Conservation (phyloP, 83 land plant species). For the Larix sibirica region DNA sequence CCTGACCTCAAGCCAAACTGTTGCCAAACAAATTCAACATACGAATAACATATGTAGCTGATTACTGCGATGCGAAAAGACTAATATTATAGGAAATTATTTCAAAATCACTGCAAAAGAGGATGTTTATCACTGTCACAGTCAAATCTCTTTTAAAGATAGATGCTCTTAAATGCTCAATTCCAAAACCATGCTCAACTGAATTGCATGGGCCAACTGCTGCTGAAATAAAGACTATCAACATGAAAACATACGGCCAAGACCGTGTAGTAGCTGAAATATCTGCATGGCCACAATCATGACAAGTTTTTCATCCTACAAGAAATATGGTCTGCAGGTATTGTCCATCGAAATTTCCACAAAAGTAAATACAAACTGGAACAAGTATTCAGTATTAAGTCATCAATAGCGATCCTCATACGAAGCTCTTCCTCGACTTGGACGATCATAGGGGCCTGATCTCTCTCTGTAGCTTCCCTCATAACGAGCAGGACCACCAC, state of each 20-base stretch:
- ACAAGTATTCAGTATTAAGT: background rate
- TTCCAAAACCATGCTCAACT: slow-evolving; percentile 11
- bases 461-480: slow-evolving; percentile 62
- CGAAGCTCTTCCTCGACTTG: slow-evolving; percentile 43
- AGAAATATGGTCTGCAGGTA: background rate
- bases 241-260: slow-evolving; percentile 2
- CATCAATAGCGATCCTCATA: slow-evolving; percentile 44
- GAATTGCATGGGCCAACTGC: background rate
- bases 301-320: background rate
- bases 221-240: slow-evolving; percentile 1
- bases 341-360: background rate
- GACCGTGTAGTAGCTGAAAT: slow-evolving; percentile 2
- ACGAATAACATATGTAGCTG: slow-evolving; percentile 7
- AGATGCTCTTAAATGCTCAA: background rate
- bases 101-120: slow-evolving; percentile 5
- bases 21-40: slow-evolving; percentile 13
- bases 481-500: slow-evolving; percentile 51
- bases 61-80: background rate
- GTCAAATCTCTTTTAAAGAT: background rate
- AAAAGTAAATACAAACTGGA: background rate
- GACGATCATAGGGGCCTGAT: slow-evolving; percentile 79
- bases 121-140: background rate
- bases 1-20: slow-evolving; percentile 1
- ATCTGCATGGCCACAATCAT: background rate
- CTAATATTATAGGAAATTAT: slow-evolving; percentile 3